phyloP scores from a whole-genome alignment of 345 rosid species.

The Hibiscus syriacus region DNA sequence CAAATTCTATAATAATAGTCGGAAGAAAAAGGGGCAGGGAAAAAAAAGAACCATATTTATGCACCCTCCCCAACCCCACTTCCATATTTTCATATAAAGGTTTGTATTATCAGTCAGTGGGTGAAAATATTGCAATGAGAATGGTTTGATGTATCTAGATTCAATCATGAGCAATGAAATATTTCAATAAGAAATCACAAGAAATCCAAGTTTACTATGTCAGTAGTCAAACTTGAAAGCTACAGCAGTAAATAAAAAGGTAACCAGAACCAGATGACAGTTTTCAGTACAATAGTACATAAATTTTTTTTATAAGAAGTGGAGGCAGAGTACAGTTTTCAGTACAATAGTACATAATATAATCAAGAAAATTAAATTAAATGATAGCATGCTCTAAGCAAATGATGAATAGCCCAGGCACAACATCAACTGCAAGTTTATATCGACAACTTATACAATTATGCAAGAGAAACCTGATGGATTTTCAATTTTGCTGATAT shows the following conservation, averaged over 20 bases:
- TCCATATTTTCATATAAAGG: not conserved
- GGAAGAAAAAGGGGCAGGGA: not conserved
- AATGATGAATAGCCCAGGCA: not conserved
- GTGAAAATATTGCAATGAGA: not conserved
- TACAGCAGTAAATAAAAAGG: not conserved
- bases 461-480: slow-evolving; percentile 68
- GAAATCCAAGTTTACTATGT: not conserved
- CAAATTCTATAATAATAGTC: not conserved
- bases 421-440: not conserved
- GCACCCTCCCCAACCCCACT: not conserved
- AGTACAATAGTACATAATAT: not conserved
- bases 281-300: not conserved
- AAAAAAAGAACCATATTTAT: not conserved
- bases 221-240: slow-evolving; percentile 3
- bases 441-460: not conserved
- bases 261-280: not conserved
- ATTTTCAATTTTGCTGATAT: slow-evolving; percentile 81
- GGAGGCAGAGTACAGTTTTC: not conserved
- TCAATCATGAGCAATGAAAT: not conserved
- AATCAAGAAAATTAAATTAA: not conserved
- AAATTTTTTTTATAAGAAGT: too few relatives aligned
- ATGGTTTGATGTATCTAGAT: not conserved
- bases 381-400: not conserved
- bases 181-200: not conserved
- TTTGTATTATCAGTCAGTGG: not conserved